These are phyloP conservation scores for Exophiala sideris DNA, from an alignment of 2,329 filamentous ascomycete genomes.

Conservation along the genomic window DNA sequence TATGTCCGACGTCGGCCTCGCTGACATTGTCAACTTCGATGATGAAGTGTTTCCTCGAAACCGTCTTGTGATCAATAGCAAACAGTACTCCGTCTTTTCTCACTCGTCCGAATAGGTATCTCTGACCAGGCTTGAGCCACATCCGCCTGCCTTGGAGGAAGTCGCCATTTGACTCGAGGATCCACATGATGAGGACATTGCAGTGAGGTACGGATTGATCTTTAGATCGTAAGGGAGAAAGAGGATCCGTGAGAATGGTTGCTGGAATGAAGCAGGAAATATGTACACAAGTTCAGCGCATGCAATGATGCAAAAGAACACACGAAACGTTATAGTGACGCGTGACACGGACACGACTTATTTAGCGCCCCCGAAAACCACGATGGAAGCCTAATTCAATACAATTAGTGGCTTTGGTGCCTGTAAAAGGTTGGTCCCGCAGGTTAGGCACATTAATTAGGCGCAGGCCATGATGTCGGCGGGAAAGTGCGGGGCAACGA, in stretches of 20 bases:
- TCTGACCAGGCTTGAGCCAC: constrained; percentile 83
- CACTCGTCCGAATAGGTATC: constrained; percentile 81
- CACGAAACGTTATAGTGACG: constrained; percentile 6
- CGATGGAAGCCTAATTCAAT: too few relatives aligned
- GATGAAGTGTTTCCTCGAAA: constrained; percentile 84
- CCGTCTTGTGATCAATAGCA: constrained; percentile 72
- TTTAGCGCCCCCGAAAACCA: too few relatives aligned
- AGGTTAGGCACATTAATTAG: too few relatives aligned
- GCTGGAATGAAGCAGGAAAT: neutral
- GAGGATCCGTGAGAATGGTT: neutral
- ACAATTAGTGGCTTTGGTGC: constrained; percentile 14
- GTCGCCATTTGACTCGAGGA: constrained; percentile 54
- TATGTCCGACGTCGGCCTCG: constrained; percentile 62
- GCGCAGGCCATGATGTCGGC: neutral
- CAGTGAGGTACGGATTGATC: neutral
- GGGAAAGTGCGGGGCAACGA: constrained; percentile 6
- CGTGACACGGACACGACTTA: constrained; percentile 6
- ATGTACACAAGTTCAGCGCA: constrained; percentile 1
- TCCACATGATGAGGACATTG: constrained; percentile 55
- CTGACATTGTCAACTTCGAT: constrained; percentile 67
- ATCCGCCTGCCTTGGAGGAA: constrained; percentile 59
- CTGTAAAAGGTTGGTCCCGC: constrained; percentile 18
- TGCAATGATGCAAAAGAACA: neutral
- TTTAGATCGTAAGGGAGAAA: neutral
- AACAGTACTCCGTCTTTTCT: constrained; percentile 62